Evolutionary conservation across 768 basidiomycete species (phyloP).

Genomic region (Phylloporus scabripes): DNA sequence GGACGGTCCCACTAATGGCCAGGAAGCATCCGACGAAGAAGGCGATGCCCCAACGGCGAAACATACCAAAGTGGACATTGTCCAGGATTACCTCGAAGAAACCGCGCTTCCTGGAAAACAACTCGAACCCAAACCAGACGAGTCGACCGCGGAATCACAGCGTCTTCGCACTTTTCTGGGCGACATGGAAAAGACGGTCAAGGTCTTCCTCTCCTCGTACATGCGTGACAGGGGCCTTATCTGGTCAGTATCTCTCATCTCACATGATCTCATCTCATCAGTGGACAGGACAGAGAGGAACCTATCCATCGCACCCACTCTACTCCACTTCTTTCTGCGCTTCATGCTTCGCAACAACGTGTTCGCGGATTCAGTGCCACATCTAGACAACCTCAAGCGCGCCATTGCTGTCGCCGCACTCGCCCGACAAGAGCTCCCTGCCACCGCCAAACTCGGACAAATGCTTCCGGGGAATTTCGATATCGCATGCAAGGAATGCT

Average conservation of each 20-base stretch:
- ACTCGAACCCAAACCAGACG: slow-evolving; percentile 19
- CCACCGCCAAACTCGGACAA: slow-evolving; percentile 35
- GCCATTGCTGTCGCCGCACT: slow-evolving; percentile 39
- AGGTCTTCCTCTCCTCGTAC: slow-evolving; percentile 66
- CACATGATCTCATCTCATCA: slow-evolving; percentile 3
- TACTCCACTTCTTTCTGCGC: slow-evolving; percentile 42
- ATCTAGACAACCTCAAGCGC: slow-evolving; percentile 33
- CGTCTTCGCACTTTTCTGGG: slow-evolving; percentile 49
- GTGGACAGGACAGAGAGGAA: slow-evolving; percentile 38
- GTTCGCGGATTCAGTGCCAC: slow-evolving; percentile 29
- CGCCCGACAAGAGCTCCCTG: slow-evolving; percentile 39
- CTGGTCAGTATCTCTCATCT: slow-evolving; percentile 40
- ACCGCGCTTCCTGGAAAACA: slow-evolving; percentile 25
- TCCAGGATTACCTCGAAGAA: slow-evolving; percentile 29
- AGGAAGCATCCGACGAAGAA: slow-evolving; percentile 27
- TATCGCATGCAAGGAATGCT: slow-evolving; percentile 43
- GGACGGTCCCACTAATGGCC: slow-evolving; percentile 30
- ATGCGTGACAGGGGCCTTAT: slow-evolving; percentile 59
- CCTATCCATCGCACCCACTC: slow-evolving; percentile 37
- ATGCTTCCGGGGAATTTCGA: slow-evolving; percentile 42
- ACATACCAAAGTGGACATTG: slow-evolving; percentile 17
- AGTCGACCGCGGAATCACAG: slow-evolving; percentile 7
- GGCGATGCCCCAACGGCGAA: slow-evolving; percentile 19
- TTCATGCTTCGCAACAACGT: slow-evolving; percentile 42
- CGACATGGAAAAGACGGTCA: slow-evolving; percentile 54